A percentile compares a stretch with the other conserved stretches of the same genome.
Evolutionary conservation across 176 grass and related monocot species (phyloP).

Genomic region (Ananas comosus): DNA sequence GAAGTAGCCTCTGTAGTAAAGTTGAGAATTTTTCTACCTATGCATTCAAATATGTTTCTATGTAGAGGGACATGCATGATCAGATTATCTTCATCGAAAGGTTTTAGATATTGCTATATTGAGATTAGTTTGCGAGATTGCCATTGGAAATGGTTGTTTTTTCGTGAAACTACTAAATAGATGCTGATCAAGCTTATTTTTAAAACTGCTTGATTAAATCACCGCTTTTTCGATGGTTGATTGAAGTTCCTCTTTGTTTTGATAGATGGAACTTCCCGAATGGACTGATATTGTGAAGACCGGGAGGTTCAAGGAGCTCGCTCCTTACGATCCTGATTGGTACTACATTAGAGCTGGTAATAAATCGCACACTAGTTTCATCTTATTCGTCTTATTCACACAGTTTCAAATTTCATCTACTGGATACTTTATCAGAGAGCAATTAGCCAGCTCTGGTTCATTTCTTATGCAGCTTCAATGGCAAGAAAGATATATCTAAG

Average conservation of each 20-base stretch:
- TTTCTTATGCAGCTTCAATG: conserved; percentile 40
- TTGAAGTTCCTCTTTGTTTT: background rate
- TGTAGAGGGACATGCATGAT: no score
- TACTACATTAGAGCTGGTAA: conserved; percentile 77
- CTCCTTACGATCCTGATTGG: conserved; percentile 58
- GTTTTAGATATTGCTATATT: no score
- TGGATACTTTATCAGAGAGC: no score
- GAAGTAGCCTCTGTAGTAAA: no score
- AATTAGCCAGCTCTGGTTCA: background rate
- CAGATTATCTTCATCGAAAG: no score
- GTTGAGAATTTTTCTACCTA: no score
- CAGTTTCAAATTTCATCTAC: background rate
- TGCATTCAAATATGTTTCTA: no score
- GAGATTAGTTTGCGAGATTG: no score
- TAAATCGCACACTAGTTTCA: background rate
- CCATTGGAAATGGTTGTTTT: no score
- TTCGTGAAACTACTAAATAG: no score
- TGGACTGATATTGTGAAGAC: conserved; percentile 87
- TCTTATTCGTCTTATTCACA: background rate
- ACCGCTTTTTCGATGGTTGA: background rate
- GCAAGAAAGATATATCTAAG: conserved; percentile 75
- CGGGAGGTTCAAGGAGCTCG: conserved; percentile 72
- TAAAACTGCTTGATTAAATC: background rate
- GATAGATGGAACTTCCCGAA: conserved; percentile 66
- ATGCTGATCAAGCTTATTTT: no score